Conservation (phyloP, 129 eudicot genomes). For the Sambucus nigra region DNA sequence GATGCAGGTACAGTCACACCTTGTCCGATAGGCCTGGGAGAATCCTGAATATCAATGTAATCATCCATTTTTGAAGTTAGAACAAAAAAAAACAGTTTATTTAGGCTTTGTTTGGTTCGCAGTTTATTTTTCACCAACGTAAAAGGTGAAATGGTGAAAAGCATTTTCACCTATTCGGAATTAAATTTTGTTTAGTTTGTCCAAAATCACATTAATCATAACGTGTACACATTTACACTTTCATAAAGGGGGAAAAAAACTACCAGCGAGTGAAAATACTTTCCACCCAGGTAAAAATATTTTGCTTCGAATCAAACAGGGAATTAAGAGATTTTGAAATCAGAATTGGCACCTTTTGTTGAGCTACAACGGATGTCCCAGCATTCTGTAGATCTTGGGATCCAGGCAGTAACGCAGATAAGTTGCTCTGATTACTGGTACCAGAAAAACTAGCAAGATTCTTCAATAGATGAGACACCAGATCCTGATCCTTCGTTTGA, state of each 20-base stretch:
- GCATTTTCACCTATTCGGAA: too few species aligned
- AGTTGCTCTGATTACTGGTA: constrained; percentile 32
- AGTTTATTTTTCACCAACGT: too few species aligned
- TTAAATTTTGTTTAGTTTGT: too few species aligned
- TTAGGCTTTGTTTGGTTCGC: too few species aligned
- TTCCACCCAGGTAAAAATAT: too few species aligned
- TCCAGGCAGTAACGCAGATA: constrained; percentile 27
- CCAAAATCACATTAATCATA: too few species aligned
- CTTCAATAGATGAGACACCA: constrained; percentile 61
- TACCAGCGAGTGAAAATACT: too few species aligned
- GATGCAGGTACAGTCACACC: constrained; percentile 20
- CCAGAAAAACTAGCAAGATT: constrained; percentile 61
- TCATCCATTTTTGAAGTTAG: constrained; percentile 9
- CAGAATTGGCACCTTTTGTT: constrained; percentile 32
- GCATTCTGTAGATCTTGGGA: constrained; percentile 44
- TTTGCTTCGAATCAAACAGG: too few species aligned
- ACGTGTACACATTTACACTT: too few species aligned
- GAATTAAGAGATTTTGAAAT: constrained; percentile 4
- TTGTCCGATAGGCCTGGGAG: constrained; percentile 26
- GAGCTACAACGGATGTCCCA: constrained; percentile 40
- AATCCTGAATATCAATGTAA: constrained; percentile 34
- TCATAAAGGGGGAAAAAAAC: too few species aligned
- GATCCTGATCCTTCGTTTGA: constrained; percentile 67
- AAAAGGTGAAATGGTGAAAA: too few species aligned
- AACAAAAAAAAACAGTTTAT: too few species aligned